Conservation (phyloP, 768 basidiomycete genomes). For the Paxillus involutus region DNA sequence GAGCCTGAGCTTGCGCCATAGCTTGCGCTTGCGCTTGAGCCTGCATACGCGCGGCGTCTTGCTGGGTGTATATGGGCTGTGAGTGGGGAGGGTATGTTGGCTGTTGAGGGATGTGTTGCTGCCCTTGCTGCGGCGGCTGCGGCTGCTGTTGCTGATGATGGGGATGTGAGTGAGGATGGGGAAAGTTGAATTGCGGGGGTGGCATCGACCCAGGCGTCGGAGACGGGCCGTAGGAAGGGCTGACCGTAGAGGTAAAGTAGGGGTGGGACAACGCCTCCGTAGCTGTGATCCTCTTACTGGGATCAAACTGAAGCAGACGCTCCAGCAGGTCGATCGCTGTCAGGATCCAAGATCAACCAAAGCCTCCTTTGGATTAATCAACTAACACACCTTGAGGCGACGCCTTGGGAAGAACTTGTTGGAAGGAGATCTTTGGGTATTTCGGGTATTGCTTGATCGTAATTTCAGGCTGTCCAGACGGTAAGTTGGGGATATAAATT, state of each 20-base stretch:
- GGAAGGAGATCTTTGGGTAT: constrained; percentile 81
- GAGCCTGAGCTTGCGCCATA: constrained; percentile 36
- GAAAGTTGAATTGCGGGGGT: constrained; percentile 67
- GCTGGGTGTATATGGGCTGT: constrained; percentile 32
- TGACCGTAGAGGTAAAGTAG: constrained; percentile 70
- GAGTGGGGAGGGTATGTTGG: constrained; percentile 31
- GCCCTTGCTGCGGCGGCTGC: constrained; percentile 42
- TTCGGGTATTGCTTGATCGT: constrained; percentile 82
- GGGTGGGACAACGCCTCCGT: constrained; percentile 90
- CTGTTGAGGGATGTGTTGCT: constrained; percentile 36
- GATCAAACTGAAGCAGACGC: constrained; percentile 93
- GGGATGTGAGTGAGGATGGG: constrained; percentile 56
- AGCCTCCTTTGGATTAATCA: neutral
- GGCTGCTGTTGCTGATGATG: constrained; percentile 36
- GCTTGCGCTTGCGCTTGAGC: constrained; percentile 43
- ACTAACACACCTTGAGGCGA: constrained; percentile 66
- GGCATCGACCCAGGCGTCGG: constrained; percentile 56
- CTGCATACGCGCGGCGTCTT: constrained; percentile 37
- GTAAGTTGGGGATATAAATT: constrained; percentile 5
- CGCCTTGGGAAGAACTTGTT: constrained; percentile 82
- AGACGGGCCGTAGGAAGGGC: constrained; percentile 32
- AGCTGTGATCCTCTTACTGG: constrained; percentile 86
- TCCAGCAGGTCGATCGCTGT: constrained; percentile 91
- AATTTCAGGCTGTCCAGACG: constrained; percentile 68
- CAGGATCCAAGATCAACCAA: constrained; percentile 5